phyloP scores from a whole-genome alignment of 2,329 filamentous ascomycete species.

The Colletotrichum sp. region DNA sequence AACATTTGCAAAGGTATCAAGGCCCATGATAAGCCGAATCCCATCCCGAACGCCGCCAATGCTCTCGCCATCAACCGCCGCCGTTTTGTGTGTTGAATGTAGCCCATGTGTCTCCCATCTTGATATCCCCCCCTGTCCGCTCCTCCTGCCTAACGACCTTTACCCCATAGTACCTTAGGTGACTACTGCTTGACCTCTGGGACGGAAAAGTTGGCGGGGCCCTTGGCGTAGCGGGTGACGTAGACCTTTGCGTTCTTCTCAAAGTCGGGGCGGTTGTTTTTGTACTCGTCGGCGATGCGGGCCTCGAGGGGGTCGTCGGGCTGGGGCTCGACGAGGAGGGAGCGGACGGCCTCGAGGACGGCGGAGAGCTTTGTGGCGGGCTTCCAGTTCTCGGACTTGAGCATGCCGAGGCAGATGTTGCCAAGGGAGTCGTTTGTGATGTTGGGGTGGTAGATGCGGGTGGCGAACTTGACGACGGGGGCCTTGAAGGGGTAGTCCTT shows the following conservation, averaged over 20 bases:
- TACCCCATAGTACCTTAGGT: not conserved
- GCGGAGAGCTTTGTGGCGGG: constrained; percentile 77
- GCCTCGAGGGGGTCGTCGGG: constrained; percentile 89
- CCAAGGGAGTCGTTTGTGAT: constrained; percentile 86
- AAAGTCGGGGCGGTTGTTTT: constrained; percentile 69
- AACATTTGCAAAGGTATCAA: not conserved
- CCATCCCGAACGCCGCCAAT: constrained; percentile 1
- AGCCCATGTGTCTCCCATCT: not conserved
- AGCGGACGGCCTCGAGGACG: constrained; percentile 78
- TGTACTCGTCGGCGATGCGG: constrained; percentile 84
- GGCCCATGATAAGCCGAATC: not conserved
- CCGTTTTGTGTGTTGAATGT: not conserved
- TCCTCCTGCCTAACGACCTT: not conserved
- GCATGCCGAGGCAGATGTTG: constrained; percentile 82
- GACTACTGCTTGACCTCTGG: constrained; percentile 19
- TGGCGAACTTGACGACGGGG: constrained; percentile 78
- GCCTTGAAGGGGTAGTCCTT: constrained; percentile 90
- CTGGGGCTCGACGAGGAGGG: constrained; percentile 80
- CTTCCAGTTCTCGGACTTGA: constrained; percentile 92
- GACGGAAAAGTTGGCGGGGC: constrained; percentile 38
- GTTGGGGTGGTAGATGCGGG: constrained; percentile 96
- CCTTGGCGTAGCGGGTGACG: constrained; percentile 73
- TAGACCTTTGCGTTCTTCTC: constrained; percentile 78
- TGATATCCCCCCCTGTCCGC: not conserved
- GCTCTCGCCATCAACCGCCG: not conserved